Evolutionary conservation across 257 asterid genomes (phyloP), one percentile per base, ranked within the genome.

Genomic region (Nicotiana knightiana): DNA sequence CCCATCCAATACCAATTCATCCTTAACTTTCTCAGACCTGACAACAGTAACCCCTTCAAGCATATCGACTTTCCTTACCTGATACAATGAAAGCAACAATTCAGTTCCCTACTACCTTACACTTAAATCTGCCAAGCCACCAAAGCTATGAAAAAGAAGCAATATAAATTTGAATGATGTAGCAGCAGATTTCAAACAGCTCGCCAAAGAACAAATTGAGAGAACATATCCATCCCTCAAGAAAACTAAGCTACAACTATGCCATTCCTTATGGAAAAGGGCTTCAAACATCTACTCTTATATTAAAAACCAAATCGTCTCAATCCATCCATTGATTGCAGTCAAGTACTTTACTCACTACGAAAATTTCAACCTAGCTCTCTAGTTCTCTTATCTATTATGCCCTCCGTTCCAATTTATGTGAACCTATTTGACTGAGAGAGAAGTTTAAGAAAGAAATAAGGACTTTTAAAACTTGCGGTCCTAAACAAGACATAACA

Each of bases 21-120:
- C 62, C 79, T 73, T 73, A 13, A 73, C 79, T 73, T 73, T 73
- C 9, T 73, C 79, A 48, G 62, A 73, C 4, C 79, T 59, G 1
- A 73, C 62, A 26, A 73, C 79, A 5, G 62, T 73, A 48, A 73
- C 79, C 24, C 62, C 79, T 3, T 73, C 62, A 48, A 73, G 62
- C 79, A 73, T 73, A 48, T 73, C 79, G 2, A 73, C 79, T 73
- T 73, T 73, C 79, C 79, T 73, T 21, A 73, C 79, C 79, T 73
- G 43, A 73, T 6, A 71, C 12, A 43, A 1, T 43, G 33, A 43
- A n/a, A 7, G 26, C 2, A 73, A 48, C 7, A 7, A 48, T 13
- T 71, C 5, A 73, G 79, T 48, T 6, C 16, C 61, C 17, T 26
- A 48, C 39, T 24, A 6, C 33, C 35, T 6, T 11, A 33, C 21